These are phyloP conservation scores for Citrus mangshanensis DNA, from an alignment of 345 rosid genomes.

Conservation along the genomic window DNA sequence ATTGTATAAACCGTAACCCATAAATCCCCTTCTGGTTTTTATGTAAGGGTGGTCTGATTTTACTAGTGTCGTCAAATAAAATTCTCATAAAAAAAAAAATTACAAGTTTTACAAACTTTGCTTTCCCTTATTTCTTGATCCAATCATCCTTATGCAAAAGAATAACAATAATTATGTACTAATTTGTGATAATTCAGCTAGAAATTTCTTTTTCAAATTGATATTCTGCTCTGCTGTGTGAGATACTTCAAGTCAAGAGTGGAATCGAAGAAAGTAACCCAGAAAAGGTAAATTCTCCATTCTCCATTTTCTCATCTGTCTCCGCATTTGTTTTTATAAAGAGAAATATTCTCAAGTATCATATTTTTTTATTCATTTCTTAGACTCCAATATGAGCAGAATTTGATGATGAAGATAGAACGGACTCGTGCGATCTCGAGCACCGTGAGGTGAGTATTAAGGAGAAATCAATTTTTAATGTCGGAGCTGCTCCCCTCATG, in stretches of 20 bases:
- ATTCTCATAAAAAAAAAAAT: not conserved
- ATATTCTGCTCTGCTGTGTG: not conserved
- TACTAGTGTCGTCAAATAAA: conserved; percentile 33
- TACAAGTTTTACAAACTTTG: not conserved
- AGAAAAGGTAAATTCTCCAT: conserved; percentile 4
- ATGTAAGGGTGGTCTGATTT: conserved; percentile 44
- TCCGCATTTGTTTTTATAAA: not conserved
- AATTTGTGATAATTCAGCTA: not conserved
- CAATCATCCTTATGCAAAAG: not conserved
- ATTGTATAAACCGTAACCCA: conserved; percentile 13
- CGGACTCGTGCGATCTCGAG: conserved; percentile 34
- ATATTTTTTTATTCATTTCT: not conserved
- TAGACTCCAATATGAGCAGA: not conserved
- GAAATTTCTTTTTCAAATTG: not conserved
- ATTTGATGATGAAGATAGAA: conserved; percentile 14
- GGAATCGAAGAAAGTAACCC: conserved; percentile 3
- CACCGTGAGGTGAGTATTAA: not conserved
- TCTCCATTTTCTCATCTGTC: not conserved
- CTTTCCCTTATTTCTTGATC: not conserved
- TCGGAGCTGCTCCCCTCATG: not conserved
- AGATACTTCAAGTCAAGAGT: not conserved
- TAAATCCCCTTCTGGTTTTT: conserved; percentile 42
- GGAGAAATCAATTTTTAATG: not conserved
- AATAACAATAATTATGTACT: not conserved
- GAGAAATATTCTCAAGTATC: not conserved